Evolutionary conservation across 1,139 yeast species (phyloP).

Genomic region (Debaryomycetaceae sp.): DNA sequence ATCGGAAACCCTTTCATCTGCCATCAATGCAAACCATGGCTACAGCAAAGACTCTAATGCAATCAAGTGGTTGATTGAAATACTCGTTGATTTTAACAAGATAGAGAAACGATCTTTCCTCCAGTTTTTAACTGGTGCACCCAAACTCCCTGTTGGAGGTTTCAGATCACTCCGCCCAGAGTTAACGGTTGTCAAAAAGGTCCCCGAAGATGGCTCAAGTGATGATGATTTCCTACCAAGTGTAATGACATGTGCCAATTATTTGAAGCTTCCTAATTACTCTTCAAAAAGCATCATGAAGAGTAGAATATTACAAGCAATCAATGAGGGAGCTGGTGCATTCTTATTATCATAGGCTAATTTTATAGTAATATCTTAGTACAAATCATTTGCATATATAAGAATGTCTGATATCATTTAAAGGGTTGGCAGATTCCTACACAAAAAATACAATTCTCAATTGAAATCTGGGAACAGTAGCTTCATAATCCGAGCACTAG

Average conservation of each 20-base stretch:
- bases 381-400: not conserved
- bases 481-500: not conserved
- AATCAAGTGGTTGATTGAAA: constrained; percentile 55
- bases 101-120: constrained; percentile 67
- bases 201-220: constrained; percentile 58
- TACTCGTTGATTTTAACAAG: constrained; percentile 52
- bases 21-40: constrained; percentile 88
- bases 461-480: not conserved
- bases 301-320: constrained; percentile 61
- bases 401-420: not conserved
- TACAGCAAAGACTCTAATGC: constrained; percentile 68
- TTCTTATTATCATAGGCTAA: constrained; percentile 62
- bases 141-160: constrained; percentile 91
- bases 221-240: constrained; percentile 92
- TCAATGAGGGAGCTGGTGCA: constrained; percentile 86
- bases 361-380: not conserved
- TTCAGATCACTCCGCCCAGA: constrained; percentile 79
- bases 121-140: constrained; percentile 91
- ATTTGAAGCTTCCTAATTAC: constrained; percentile 84
- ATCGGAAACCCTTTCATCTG: constrained; percentile 50
- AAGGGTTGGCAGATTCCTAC: too few species aligned
- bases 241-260: constrained; percentile 98
- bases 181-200: constrained; percentile 83
- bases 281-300: constrained; percentile 59
- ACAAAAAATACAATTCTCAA: not conserved